phyloP scores from a whole-genome alignment of 148 eudicot genomes.

The Hydrangea macrophylla region DNA sequence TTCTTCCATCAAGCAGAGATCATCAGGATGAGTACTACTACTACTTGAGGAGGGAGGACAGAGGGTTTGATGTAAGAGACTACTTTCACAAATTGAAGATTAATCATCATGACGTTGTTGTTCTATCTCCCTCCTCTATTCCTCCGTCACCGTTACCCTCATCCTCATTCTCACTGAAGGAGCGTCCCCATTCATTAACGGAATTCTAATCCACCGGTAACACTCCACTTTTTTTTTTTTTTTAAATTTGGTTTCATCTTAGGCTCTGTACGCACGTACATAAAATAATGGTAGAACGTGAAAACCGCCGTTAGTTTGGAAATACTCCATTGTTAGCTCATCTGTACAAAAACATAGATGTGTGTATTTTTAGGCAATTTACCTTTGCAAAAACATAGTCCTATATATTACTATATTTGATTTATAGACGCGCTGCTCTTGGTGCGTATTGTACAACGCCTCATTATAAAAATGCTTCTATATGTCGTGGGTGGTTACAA shows the following conservation, averaged over 20 bases:
- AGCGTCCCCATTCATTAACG: conserved; percentile 29
- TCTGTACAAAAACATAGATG: not conserved
- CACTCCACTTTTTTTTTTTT: not conserved
- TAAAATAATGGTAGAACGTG: conserved; percentile 31
- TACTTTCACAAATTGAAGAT: conserved; percentile 42
- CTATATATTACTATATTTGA: too few relatives aligned
- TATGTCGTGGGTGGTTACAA: too few relatives aligned
- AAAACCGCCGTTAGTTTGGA: conserved; percentile 12
- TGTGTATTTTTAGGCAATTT: not conserved
- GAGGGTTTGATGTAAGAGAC: conserved; percentile 43
- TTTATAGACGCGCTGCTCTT: not conserved
- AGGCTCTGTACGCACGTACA: conserved; percentile 6
- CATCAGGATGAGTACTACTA: too few relatives aligned
- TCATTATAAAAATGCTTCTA: too few relatives aligned
- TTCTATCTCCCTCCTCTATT: conserved; percentile 31
- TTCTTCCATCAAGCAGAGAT: conserved; percentile 50
- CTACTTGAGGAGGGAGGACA: conserved; percentile 23
- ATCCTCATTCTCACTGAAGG: conserved; percentile 26
- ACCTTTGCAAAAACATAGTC: too few relatives aligned
- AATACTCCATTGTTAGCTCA: not conserved
- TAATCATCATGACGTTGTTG: too few relatives aligned
- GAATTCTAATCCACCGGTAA: conserved; percentile 38
- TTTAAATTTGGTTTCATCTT: not conserved
- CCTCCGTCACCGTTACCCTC: conserved; percentile 27
- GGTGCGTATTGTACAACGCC: conserved; percentile 12